These are phyloP conservation scores for Nakazawaea peltata DNA, from an alignment of 805 yeast genomes.

Conservation along the genomic window DNA sequence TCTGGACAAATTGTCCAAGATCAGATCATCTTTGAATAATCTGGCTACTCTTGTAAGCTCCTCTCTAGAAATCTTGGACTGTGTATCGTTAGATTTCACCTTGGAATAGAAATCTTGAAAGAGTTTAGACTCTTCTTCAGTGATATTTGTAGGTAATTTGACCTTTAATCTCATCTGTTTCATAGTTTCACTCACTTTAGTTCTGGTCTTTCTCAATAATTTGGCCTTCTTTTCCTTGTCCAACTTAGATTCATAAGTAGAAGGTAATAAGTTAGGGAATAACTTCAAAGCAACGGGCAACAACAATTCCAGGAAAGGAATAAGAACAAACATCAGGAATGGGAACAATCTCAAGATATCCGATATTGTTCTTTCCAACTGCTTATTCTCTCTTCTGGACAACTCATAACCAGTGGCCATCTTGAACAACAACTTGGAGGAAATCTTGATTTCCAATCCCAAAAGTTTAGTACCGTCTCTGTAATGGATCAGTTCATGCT, in stretches of 20 bases:
- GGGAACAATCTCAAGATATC: slow-evolving; percentile 88
- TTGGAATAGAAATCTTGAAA: slow-evolving; percentile 42
- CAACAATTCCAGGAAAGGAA: slow-evolving; percentile 93
- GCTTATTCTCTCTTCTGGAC: slow-evolving; percentile 83
- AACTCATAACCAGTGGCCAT: slow-evolving; percentile 85
- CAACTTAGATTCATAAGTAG: slow-evolving; percentile 68
- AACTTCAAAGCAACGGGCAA: slow-evolving; percentile 81
- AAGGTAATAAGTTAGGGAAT: slow-evolving; percentile 89
- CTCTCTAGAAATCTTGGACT: slow-evolving; percentile 46
- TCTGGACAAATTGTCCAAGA: slow-evolving; percentile 85
- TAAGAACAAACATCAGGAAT: slow-evolving; percentile 77
- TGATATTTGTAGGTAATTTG: slow-evolving; percentile 37
- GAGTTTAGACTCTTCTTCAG: slow-evolving; percentile 38
- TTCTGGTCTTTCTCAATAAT: slow-evolving; percentile 50
- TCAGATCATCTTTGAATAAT: slow-evolving; percentile 87
- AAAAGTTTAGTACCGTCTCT: slow-evolving; percentile 92
- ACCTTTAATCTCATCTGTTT: slow-evolving; percentile 42
- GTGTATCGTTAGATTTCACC: slow-evolving; percentile 55
- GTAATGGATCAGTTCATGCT: slow-evolving; percentile 84
- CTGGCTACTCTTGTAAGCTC: slow-evolving; percentile 77
- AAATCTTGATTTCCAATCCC: slow-evolving; percentile 81
- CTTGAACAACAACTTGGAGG: slow-evolving; percentile 73
- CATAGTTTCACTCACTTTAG: slow-evolving; percentile 47
- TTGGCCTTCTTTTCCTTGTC: slow-evolving; percentile 50
- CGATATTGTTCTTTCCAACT: slow-evolving; percentile 76